These are phyloP conservation scores for Bertia moriformis DNA, from an alignment of 2,329 filamentous ascomycete genomes.

Conservation along the genomic window DNA sequence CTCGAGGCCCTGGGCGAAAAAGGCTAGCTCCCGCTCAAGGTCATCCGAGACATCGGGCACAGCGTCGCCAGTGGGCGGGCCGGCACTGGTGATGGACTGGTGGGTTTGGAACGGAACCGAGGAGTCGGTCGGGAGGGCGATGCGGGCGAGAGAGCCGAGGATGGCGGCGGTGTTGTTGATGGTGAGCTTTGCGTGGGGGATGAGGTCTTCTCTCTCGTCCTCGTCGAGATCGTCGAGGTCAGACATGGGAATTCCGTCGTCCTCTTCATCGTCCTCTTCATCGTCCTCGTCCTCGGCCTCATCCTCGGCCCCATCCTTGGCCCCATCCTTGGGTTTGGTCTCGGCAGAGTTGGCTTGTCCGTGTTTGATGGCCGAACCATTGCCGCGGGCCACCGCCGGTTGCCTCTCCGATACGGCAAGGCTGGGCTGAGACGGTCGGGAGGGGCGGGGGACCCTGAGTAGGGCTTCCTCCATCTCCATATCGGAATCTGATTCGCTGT, in stretches of 20 bases:
- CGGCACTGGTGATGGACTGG: conserved; percentile 54
- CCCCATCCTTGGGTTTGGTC: conserved; percentile 8
- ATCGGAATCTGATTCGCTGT: conserved; percentile 56
- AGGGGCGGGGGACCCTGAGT: too few species aligned
- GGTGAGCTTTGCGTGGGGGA: conserved; percentile 81
- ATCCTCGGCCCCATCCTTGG: conserved; percentile 20
- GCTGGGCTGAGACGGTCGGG: too few species aligned
- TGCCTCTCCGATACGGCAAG: too few species aligned
- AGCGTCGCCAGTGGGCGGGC: conserved; percentile 44
- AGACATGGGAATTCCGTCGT: conserved; percentile 78
- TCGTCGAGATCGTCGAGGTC: conserved; percentile 68
- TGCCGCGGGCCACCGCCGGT: too few species aligned
- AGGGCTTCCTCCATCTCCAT: conserved; percentile 68
- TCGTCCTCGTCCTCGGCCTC: conserved; percentile 37
- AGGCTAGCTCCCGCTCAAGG: conserved; percentile 77
- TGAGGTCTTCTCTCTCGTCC: conserved; percentile 71
- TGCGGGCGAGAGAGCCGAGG: conserved; percentile 63
- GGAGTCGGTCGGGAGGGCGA: conserved; percentile 51
- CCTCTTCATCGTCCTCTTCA: conserved; percentile 57
- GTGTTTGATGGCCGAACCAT: conserved; percentile 2
- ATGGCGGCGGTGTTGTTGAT: conserved; percentile 95
- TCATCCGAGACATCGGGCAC: conserved; percentile 84
- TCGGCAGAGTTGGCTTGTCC: conserved; percentile 8
- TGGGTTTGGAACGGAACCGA: conserved; percentile 69
- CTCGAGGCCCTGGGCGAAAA: conserved; percentile 78